phyloP scores from a whole-genome alignment of 169 alveolate species.

The Eimeria brunetti region DNA sequence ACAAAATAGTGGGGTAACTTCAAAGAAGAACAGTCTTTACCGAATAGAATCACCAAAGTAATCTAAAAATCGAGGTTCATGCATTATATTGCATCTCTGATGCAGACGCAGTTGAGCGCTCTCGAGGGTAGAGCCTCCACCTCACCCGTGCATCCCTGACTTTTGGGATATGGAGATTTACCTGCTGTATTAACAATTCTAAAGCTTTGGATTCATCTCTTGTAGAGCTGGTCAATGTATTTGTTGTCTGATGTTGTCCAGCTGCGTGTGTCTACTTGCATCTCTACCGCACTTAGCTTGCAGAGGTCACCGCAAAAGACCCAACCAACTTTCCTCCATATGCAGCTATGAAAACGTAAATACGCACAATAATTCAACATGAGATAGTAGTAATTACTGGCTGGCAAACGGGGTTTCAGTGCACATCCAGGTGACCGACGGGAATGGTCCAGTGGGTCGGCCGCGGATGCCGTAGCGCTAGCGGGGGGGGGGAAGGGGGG shows the following conservation, averaged over 20 bases:
- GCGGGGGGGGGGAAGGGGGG: neutral
- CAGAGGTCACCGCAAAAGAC: neutral
- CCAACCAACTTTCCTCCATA: neutral
- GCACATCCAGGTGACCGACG: neutral
- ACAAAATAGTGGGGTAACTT: neutral
- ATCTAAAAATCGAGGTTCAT: neutral
- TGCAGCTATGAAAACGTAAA: neutral
- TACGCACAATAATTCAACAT: neutral
- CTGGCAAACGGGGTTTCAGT: neutral
- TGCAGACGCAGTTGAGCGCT: neutral
- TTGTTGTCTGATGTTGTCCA: neutral
- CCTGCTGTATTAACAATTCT: neutral
- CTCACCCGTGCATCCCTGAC: neutral
- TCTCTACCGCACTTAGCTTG: neutral
- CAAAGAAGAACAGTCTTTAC: neutral
- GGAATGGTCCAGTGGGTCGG: conserved; percentile 4
- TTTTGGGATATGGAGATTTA: neutral
- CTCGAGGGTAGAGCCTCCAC: neutral
- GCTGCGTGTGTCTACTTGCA: neutral
- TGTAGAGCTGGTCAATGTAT: neutral
- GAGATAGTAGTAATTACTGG: neutral
- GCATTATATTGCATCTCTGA: neutral
- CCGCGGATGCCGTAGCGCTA: neutral
- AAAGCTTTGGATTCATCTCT: neutral
- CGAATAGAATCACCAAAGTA: neutral